Conservation (phyloP, 2,329 filamentous ascomycete species). For the Diaporthe humulicola region DNA sequence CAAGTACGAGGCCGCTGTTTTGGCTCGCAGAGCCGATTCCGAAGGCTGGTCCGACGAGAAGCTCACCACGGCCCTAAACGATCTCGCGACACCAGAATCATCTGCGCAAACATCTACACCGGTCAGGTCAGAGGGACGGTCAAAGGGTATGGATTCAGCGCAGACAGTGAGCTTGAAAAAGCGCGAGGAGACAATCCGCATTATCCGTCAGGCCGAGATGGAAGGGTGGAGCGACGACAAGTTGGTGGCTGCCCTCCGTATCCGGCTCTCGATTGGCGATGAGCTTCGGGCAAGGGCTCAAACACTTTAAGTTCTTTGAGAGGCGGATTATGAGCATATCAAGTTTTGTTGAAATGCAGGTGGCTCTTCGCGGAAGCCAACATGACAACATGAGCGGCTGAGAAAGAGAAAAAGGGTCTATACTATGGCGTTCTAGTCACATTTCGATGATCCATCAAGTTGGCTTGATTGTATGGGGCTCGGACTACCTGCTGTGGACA, state of each 20-base stretch:
- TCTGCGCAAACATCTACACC: background rate
- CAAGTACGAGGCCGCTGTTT: background rate
- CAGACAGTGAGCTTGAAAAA: background rate
- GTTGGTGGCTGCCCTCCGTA: background rate
- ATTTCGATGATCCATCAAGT: background rate
- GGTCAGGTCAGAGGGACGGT: no score
- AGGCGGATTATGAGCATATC: no score
- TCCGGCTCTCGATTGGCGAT: background rate
- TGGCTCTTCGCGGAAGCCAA: background rate
- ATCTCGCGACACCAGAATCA: background rate
- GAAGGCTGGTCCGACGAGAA: constrained; percentile 26
- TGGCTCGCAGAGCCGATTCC: background rate
- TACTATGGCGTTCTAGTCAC: background rate
- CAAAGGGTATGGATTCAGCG: background rate
- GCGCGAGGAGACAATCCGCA: background rate
- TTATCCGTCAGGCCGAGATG: constrained; percentile 2
- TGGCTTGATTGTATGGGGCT: background rate
- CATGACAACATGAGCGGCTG: background rate
- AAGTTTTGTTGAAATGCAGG: background rate
- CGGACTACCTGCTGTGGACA: background rate
- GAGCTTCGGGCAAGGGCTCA: background rate
- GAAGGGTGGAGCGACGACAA: constrained; percentile 22
- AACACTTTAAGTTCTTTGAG: no score
- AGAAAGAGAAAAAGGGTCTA: background rate
- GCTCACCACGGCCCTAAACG: background rate